A percentile compares a stretch with the other conserved stretches of the same genome.
phyloP scores from a whole-genome alignment of 305 asterid species.

The Coffea humblotiana region DNA sequence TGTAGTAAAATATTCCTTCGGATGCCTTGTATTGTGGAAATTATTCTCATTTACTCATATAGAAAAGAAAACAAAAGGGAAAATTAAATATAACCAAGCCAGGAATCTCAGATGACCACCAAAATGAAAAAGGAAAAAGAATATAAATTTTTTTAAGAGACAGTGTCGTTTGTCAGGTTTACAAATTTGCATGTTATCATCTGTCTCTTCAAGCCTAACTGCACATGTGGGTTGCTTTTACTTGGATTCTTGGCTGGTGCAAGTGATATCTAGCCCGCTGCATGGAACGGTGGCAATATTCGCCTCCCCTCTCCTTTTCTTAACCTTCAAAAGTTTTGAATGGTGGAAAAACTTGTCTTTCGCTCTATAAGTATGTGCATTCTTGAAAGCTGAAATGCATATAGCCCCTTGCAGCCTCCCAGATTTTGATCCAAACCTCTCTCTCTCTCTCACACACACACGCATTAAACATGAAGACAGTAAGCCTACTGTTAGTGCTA shows the following conservation, averaged over 20 bases:
- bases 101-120: neutral
- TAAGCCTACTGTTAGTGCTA: conserved; percentile 2
- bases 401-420: neutral
- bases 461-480: conserved; percentile 3
- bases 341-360: conserved; percentile 7
- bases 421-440: conserved; percentile 1
- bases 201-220: neutral
- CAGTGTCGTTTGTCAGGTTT: conserved; percentile 2
- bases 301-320: neutral
- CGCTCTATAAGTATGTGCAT: neutral
- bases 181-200: neutral
- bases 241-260: neutral
- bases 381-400: neutral
- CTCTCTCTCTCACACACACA: neutral
- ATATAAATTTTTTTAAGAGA: neutral
- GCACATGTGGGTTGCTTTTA: conserved; percentile 18
- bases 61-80: neutral
- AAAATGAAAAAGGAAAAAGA: neutral
- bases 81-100: neutral
- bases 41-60: neutral
- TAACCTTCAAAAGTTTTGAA: neutral
- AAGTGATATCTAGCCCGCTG: no score
- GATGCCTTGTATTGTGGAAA: neutral
- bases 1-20: neutral
- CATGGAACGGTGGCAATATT: neutral